Base-by-base conservation (phyloP, 2,329 filamentous ascomycete genomes). In the Sporothrix mexicana region DNA sequence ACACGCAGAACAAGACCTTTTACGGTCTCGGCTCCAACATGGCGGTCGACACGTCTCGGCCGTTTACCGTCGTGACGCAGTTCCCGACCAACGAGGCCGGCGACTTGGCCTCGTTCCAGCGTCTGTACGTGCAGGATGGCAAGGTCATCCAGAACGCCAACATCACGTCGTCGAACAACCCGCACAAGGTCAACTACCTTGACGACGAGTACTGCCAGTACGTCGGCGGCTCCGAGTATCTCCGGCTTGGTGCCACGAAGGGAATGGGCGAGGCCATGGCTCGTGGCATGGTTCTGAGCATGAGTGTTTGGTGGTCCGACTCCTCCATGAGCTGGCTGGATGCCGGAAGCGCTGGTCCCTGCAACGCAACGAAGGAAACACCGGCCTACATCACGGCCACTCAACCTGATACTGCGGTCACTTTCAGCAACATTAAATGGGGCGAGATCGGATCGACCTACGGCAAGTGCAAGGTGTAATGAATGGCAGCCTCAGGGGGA, bases 41-140 rank as follows among this genome's bases (percentile, higher is more conserved):
- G 79, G 88, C 82, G 15, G 83, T 92, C 74, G 85, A 91, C 79
- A 90, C 88, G 62, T 85, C 78, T 64, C 83, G 83, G 76, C 85
- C 85, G 72, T 84, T 91, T 77, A 91, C 81, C 10, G 88, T 92
- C 8, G 86, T 91, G 61, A 91, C 89, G 10, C 88, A 90, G 77
- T 91, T 91, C 15, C 61, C 41, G 9, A 47, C 61, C 4, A 43
- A 45, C 43, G 61, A 66, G 9, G 47, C 15, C 41, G 61, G 61
- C n/a, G 10, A 6, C 10, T n/a, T 66, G n/a, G 8, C 36, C 5
- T 41, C 45, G 43, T 45, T 47, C 41, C 61, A 20, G 10, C 61
- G 61, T 8, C 20, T 66, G 2, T 66, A 66, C n/a, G n/a, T 66
- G 9, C 61, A 47, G 20, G 41, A 66, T 4, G 61, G 61, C 61